These are phyloP conservation scores for Akanthomyces uredinophilus DNA, from an alignment of 2,329 filamentous ascomycete genomes.

Conservation along the genomic window DNA sequence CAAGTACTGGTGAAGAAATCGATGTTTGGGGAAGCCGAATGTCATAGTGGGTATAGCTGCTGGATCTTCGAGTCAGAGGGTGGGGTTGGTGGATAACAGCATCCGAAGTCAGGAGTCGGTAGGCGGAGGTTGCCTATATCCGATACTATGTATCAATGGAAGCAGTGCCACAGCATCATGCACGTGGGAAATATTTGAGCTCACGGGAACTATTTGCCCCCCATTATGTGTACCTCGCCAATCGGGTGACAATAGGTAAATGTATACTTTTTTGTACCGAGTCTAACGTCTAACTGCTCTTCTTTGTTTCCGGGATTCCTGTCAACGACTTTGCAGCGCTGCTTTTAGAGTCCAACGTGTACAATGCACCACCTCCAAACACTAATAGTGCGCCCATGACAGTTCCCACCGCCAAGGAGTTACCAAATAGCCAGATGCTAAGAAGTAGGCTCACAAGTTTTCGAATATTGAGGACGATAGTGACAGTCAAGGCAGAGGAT, in stretches of 20 bases:
- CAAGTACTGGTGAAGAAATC: background rate
- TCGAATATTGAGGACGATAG: conserved; percentile 90
- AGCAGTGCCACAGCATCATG: background rate
- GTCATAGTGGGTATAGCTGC: background rate
- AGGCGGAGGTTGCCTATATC: conserved; percentile 24
- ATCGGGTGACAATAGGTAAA: no score
- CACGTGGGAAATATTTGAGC: background rate
- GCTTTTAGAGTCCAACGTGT: conserved; percentile 64
- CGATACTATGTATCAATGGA: conserved; percentile 21
- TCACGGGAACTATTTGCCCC: background rate
- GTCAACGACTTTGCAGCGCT: conserved; percentile 15
- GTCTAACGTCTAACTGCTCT: background rate
- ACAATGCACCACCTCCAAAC: conserved; percentile 85
- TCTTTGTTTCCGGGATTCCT: background rate
- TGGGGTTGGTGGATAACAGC: conserved; percentile 10
- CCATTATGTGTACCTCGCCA: background rate
- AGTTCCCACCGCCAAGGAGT: conserved; percentile 70
- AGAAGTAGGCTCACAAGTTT: conserved; percentile 88
- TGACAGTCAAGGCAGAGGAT: conserved; percentile 88
- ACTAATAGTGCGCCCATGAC: conserved; percentile 77
- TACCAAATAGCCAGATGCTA: conserved; percentile 93
- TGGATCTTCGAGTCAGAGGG: conserved; percentile 6
- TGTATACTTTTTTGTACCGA: background rate
- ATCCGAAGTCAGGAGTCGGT: background rate
- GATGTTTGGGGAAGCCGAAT: background rate